Evolutionary conservation across 129 eudicot species (phyloP).

Genomic region (Smallanthus sonchifolius): DNA sequence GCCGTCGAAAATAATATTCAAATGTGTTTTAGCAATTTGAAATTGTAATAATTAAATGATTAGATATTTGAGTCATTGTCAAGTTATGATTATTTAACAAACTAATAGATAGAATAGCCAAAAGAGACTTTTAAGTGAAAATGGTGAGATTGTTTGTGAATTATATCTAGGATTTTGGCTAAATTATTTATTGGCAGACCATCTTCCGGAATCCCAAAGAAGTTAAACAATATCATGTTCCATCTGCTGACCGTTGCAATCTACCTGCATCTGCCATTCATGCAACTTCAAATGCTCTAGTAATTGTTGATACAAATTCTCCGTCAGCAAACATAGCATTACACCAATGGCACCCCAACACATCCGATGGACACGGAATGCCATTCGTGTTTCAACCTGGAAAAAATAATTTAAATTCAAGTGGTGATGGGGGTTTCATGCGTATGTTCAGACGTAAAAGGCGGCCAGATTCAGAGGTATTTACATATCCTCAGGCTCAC

Average conservation of each 20-base stretch:
- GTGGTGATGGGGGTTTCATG: slow-evolving; percentile 64
- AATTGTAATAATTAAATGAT: not conserved
- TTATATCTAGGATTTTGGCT: not conserved
- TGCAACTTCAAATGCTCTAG: slow-evolving; percentile 76
- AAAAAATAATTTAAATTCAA: slow-evolving; percentile 41
- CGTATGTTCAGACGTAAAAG: slow-evolving; percentile 64
- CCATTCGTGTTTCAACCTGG: slow-evolving; percentile 91
- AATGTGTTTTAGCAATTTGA: not conserved
- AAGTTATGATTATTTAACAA: not conserved
- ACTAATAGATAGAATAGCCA: not conserved
- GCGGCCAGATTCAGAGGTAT: slow-evolving; percentile 41
- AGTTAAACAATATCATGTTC: slow-evolving; percentile 59
- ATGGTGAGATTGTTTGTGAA: not conserved
- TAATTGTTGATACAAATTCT: slow-evolving; percentile 65
- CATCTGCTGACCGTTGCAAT: slow-evolving; percentile 81
- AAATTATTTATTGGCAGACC: slow-evolving; percentile 40
- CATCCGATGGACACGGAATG: slow-evolving; percentile 80
- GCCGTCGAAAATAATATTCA: not conserved
- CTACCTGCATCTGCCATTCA: slow-evolving; percentile 84
- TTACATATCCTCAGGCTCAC: slow-evolving; percentile 74
- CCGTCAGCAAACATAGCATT: slow-evolving; percentile 82
- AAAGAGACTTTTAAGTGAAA: not conserved
- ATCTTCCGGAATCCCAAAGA: slow-evolving; percentile 86
- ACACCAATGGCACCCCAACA: slow-evolving; percentile 97
- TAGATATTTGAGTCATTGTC: not conserved